A percentile compares a stretch with the other conserved stretches of the same genome.
phyloP scores from a whole-genome alignment of 2,329 filamentous ascomycete genomes.

The Fusarium sp. region DNA sequence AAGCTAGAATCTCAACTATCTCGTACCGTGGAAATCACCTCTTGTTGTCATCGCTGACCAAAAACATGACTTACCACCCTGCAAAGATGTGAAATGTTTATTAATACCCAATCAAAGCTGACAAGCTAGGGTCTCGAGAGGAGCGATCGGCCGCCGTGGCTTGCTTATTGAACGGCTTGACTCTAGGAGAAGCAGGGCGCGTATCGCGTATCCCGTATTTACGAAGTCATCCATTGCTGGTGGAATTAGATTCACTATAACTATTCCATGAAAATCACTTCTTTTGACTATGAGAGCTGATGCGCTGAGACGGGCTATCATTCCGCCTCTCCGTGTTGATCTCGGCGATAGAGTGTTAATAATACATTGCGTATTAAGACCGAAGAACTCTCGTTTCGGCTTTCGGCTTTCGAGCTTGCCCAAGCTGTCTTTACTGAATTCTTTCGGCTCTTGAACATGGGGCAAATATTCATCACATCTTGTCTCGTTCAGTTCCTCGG shows the following conservation, averaged over 20 bases:
- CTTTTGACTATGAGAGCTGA: background rate
- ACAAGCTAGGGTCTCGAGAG: background rate
- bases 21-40: background rate
- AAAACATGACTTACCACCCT: background rate
- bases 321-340: background rate
- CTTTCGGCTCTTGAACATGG: background rate
- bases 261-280: background rate
- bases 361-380: background rate
- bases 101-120: conserved; percentile 2
- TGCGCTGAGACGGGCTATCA: background rate
- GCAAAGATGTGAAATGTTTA: background rate
- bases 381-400: background rate
- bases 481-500: background rate
- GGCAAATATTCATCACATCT: background rate
- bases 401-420: background rate
- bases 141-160: background rate
- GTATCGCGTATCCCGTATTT: background rate
- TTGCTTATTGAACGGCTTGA: background rate
- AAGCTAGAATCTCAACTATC: background rate
- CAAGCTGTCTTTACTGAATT: background rate
- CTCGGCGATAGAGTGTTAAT: background rate
- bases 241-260: background rate
- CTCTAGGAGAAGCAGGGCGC: background rate
- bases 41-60: background rate
- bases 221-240: background rate